Evolutionary conservation across 139 green algal genomes (phyloP).

Genomic region (Tetratostichococcus sp.): DNA sequence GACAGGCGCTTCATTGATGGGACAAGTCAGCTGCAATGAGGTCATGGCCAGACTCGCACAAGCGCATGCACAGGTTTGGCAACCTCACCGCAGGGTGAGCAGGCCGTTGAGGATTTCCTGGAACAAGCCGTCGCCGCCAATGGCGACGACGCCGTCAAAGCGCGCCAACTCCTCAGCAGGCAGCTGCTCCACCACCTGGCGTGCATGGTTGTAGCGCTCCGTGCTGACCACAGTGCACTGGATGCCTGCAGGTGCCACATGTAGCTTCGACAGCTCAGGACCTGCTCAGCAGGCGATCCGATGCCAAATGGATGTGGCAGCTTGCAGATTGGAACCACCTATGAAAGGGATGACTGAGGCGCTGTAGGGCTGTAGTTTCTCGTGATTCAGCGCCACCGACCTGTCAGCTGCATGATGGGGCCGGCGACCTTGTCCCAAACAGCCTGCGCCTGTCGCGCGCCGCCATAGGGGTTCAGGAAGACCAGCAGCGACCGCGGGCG

Average conservation of each 20-base stretch:
- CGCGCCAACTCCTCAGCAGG: conserved; percentile 40
- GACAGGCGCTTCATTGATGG: too few relatives aligned
- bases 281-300: too few relatives aligned
- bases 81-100: conserved; percentile 32
- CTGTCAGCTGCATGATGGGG: conserved; percentile 19
- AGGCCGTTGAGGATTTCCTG: conserved; percentile 83
- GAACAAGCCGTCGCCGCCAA: conserved; percentile 86
- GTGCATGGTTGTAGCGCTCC: conserved; percentile 47
- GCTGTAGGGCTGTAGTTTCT: too few relatives aligned
- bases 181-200: conserved; percentile 41
- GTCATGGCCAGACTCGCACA: too few relatives aligned
- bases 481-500: conserved; percentile 66
- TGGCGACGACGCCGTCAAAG: conserved; percentile 61
- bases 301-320: too few relatives aligned
- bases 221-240: conserved; percentile 51
- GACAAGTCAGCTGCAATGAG: too few relatives aligned
- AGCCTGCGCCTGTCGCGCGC: conserved; percentile 22
- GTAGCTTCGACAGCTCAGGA: background rate
- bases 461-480: conserved; percentile 78
- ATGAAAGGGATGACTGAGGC: too few relatives aligned
- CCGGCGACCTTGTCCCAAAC: conserved; percentile 47
- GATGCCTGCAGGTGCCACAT: conserved; percentile 34
- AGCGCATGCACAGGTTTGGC: background rate
- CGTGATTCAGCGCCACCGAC: too few relatives aligned
- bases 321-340: too few relatives aligned